Evolutionary conservation across 768 basidiomycete genomes (phyloP), one percentile per base, ranked within the genome.

Genomic region (Phaeotremella skinneri): DNA sequence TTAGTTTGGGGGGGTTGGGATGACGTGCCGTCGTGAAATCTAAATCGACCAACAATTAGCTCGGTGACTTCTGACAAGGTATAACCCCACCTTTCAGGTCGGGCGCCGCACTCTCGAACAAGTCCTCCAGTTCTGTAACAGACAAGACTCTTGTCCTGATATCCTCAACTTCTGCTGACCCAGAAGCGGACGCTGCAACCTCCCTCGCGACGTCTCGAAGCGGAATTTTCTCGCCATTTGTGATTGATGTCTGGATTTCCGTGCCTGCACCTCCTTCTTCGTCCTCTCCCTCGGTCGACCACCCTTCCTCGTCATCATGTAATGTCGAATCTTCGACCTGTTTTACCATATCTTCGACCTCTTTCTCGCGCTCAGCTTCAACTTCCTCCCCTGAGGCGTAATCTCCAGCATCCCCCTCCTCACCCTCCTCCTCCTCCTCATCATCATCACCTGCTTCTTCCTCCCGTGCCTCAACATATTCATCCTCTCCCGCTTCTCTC

Each of bases 71-170:
- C 14, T 1, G 16, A 26, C 30, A 52, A 25, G 5, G 43, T 17
- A 53, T 17, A 9, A 29, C 63, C 73, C 55, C 26, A 74, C 73
- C 62, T 20, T 47, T 42, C 6, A 76, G 58, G 47, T 66, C 55
- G 0, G 75, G 76, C 13, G 76, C 76, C 25, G 67, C 55, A 11
- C 60, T 64, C 29, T 72, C 54, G 73, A 98, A 92, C 25, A 94
- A 80, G 37, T 85, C 85, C 76, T 98, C 94, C 6, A 99, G 81
- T 72, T 97, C 91, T 23, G 86, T 77, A 0, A 94, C 94, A 2
- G 87, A 85, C 14, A 98, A 78, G 2, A 99, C 87, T 66, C 83
- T 83, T 1, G 86, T 85, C 65, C 91, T 81, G 14, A 68, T 66
- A 52, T 64, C 61, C 49, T 77, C 74, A 11, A 48, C 56, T 42